Evolutionary conservation across 148 eudicot genomes (phyloP).

Genomic region (Rhododendron griersonianum): DNA sequence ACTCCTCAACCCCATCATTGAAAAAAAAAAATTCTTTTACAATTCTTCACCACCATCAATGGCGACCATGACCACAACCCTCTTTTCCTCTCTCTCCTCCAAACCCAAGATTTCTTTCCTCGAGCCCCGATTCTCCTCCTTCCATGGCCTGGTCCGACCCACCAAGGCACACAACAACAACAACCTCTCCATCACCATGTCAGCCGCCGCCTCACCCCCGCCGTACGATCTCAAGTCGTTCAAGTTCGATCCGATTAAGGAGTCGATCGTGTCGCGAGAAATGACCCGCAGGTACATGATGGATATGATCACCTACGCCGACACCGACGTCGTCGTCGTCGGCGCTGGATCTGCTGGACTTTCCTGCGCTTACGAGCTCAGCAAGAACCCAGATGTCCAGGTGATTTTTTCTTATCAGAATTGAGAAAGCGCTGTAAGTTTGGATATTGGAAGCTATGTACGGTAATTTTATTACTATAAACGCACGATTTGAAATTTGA

Average conservation of each 20-base stretch:
- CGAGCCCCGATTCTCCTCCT: background rate
- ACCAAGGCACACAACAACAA: background rate
- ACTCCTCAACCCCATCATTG: conserved; percentile 14
- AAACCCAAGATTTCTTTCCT: background rate
- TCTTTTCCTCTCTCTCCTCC: background rate
- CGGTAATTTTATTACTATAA: too few relatives aligned
- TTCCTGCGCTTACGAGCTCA: conserved; percentile 83
- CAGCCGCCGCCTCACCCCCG: conserved; percentile 28
- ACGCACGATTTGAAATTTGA: too few relatives aligned
- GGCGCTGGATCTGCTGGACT: conserved; percentile 98
- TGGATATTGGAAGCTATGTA: too few relatives aligned
- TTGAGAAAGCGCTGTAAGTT: background rate
- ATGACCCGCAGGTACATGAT: conserved; percentile 97
- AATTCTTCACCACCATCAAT: conserved; percentile 10
- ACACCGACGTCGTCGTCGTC: conserved; percentile 81
- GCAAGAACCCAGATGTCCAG: conserved; percentile 76
- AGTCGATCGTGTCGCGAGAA: conserved; percentile 84
- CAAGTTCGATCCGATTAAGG: conserved; percentile 77
- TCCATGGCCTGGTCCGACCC: background rate
- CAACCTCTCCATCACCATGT: conserved; percentile 27
- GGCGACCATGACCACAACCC: conserved; percentile 18
- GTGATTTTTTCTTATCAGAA: conserved; percentile 2
- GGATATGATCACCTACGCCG: conserved; percentile 87
- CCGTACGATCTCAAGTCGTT: conserved; percentile 54
- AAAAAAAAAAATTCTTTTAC: background rate